phyloP scores from a whole-genome alignment of 164 flowering plant genomes.

The Piper betle region DNA sequence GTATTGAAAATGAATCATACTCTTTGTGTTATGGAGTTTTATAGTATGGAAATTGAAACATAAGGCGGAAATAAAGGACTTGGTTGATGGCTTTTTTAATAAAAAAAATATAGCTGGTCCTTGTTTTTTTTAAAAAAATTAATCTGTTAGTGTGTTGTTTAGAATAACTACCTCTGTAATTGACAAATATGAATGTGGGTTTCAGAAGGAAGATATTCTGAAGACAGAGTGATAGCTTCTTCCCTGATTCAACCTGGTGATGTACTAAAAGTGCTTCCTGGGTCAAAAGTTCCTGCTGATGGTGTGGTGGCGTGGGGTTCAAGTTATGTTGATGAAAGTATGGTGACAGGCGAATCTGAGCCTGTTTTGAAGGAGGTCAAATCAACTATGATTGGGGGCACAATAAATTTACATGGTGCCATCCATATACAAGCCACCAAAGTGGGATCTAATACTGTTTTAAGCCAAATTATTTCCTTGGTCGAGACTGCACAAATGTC shows the following conservation, averaged over 20 bases:
- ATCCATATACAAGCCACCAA: conserved; percentile 84
- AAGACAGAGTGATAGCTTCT: conserved; percentile 84
- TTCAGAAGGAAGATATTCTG: conserved; percentile 54
- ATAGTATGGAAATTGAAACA: too few species aligned
- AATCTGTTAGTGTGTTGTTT: neutral
- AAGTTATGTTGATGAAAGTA: conserved; percentile 91
- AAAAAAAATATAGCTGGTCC: too few species aligned
- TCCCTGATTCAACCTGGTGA: conserved; percentile 90
- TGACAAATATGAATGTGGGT: conserved; percentile 1
- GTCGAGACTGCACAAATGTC: conserved; percentile 99
- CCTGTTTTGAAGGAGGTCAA: conserved; percentile 63
- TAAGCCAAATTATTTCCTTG: conserved; percentile 85
- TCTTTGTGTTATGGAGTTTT: too few species aligned
- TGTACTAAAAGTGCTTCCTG: conserved; percentile 77
- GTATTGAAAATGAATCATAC: too few species aligned
- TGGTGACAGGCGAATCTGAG: conserved; percentile 94
- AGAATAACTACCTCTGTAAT: neutral
- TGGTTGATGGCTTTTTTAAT: too few species aligned
- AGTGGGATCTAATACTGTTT: conserved; percentile 82
- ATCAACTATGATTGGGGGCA: conserved; percentile 84
- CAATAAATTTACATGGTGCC: conserved; percentile 82
- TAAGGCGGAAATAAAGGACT: too few species aligned
- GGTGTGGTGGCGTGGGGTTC: conserved; percentile 88
- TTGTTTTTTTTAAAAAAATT: too few species aligned
- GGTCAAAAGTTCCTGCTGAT: conserved; percentile 87